These are phyloP conservation scores for Lipomyces sp. DNA, from an alignment of 805 yeast genomes.

Conservation along the genomic window DNA sequence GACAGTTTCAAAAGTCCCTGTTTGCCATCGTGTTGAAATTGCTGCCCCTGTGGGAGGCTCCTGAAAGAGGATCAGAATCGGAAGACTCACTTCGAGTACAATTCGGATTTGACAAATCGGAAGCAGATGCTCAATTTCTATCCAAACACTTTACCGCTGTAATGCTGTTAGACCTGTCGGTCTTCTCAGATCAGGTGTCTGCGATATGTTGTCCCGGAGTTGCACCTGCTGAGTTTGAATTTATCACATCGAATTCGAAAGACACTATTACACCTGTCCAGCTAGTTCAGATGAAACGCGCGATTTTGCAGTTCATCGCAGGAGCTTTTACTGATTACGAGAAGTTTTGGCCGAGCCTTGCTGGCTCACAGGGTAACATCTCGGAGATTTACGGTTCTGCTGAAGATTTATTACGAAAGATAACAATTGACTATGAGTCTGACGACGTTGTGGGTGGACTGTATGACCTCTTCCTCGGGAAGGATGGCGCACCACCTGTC, in stretches of 20 bases:
- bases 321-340: slow-evolving; percentile 50
- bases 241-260: slow-evolving; percentile 73
- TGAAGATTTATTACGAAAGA: slow-evolving; percentile 55
- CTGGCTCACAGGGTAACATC: slow-evolving; percentile 67
- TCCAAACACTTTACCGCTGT: slow-evolving; percentile 58
- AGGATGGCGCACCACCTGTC: slow-evolving; percentile 51
- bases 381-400: slow-evolving; percentile 63
- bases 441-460: slow-evolving; percentile 51
- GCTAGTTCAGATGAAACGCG: slow-evolving; percentile 50
- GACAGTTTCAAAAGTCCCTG: slow-evolving; percentile 57
- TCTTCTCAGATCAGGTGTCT: slow-evolving; percentile 13
- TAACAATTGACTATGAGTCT: slow-evolving; percentile 59
- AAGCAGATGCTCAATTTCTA: slow-evolving; percentile 54
- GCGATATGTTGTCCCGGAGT: slow-evolving; percentile 63
- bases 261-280: slow-evolving; percentile 58
- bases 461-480: slow-evolving; percentile 58
- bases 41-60: slow-evolving; percentile 55
- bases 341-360: slow-evolving; percentile 56
- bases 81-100: slow-evolving; percentile 47
- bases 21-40: slow-evolving; percentile 65
- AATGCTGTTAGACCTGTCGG: slow-evolving; percentile 59
- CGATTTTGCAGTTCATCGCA: slow-evolving; percentile 52
- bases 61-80: slow-evolving; percentile 54
- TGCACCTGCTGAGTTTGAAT: slow-evolving; percentile 58
- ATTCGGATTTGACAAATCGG: slow-evolving; percentile 47